Base-by-base conservation (phyloP, 78 protist genomes). In the Tieghemostelium lacteum region DNA sequence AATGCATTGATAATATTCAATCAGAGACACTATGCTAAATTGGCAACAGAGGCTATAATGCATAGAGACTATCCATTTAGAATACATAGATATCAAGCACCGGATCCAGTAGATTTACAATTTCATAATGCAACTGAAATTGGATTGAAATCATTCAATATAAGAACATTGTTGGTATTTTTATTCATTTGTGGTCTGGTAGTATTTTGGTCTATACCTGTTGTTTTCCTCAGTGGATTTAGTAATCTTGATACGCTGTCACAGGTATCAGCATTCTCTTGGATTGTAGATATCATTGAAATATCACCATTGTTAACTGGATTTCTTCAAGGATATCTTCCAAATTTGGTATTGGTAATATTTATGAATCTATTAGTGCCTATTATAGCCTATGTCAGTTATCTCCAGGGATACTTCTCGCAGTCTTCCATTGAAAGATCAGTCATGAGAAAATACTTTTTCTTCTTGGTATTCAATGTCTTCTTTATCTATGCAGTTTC, bases 401-500 rank as follows among this genome's bases (percentile, higher is more conserved):
- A 8, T 5, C 12, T 49, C 20, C 33, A 36, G 0, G 86, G 86
- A 22, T 75, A 29, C 57, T 45, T 62, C 22, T 75, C 86, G 5
- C 16, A 49, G 0, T n/a, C 40, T 34, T 20, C 10, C 0, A 57
- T 61, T 54, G 83, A 61, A 5, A n/a, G n/a, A 61, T 61, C 73
- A 0, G 65, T 83, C 1, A 52, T 83, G 7, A 40, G 55, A 65
- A 83, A 64, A 39, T 83, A 71, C 36, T 83, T 73, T 61, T 33
- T 64, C n/a, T 83, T 83, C 89, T 58, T 83, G 60, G 66, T 83
- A 28, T 63, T 83, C n/a, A 83, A 83, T 64, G 89, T 83, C 19
- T 83, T 83, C 66, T n/a, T 83, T 0, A 73, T 83, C 14, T 63
- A 83, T 2, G 77, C 70, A 2, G 73, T 83, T 34, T 83, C 89